phyloP scores from a whole-genome alignment of 2,329 filamentous ascomycete genomes.

The Rachicladosporium sp. region DNA sequence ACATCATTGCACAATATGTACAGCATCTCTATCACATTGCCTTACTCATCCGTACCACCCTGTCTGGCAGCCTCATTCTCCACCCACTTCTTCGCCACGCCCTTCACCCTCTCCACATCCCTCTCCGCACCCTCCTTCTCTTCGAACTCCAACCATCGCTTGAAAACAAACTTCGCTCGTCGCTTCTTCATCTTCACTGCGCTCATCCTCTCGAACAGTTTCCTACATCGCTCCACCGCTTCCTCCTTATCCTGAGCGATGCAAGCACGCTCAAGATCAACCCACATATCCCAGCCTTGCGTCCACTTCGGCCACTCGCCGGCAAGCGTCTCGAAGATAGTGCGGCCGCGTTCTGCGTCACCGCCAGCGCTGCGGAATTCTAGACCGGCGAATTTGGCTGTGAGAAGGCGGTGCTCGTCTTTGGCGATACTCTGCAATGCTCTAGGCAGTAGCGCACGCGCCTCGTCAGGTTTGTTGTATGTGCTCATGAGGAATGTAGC shows the following conservation, averaged over 20 bases:
- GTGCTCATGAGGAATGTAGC: slow-evolving; percentile 81
- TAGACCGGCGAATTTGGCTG: slow-evolving; percentile 78
- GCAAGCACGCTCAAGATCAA: slow-evolving; percentile 58
- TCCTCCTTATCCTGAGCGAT: slow-evolving; percentile 35
- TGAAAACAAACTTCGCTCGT: slow-evolving; percentile 78
- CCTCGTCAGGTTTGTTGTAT: slow-evolving; percentile 55
- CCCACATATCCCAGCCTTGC: slow-evolving; percentile 83
- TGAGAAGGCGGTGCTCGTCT: slow-evolving; percentile 58
- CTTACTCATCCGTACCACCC: slow-evolving; percentile 18
- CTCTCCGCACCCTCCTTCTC: slow-evolving; percentile 55
- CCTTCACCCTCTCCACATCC: slow-evolving; percentile 57
- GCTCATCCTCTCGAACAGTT: slow-evolving; percentile 67
- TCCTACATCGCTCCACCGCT: slow-evolving; percentile 43
- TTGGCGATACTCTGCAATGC: slow-evolving; percentile 71
- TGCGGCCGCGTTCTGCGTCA: slow-evolving; percentile 81
- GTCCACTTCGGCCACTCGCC: slow-evolving; percentile 77
- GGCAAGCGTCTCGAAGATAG: slow-evolving; percentile 82
- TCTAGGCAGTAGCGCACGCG: slow-evolving; percentile 65
- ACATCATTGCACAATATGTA: too few relatives aligned
- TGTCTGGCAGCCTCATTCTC: slow-evolving; percentile 30
- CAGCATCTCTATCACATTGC: not conserved
- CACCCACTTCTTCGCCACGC: slow-evolving; percentile 59
- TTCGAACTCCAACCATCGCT: slow-evolving; percentile 85
- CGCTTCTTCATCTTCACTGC: slow-evolving; percentile 58
- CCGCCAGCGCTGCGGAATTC: slow-evolving; percentile 79